These are phyloP conservation scores for Termitomyces sp. DNA, from an alignment of 768 basidiomycete species.

Conservation along the genomic window DNA sequence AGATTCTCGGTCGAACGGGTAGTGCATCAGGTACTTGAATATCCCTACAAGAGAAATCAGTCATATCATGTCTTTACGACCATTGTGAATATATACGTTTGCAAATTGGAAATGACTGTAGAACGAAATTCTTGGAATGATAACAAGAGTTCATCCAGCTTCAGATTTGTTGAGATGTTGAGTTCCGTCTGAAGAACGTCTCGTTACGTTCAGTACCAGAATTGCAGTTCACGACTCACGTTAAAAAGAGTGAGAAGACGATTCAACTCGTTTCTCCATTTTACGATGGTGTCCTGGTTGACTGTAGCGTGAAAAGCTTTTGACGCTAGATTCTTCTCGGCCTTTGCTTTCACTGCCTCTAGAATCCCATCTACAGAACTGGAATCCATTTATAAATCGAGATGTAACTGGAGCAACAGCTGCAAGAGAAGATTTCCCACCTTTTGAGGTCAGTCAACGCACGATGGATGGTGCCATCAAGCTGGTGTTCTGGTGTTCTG, in stretches of 20 bases:
- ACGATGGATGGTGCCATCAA: neutral
- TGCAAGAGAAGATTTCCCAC: neutral
- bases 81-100: no score
- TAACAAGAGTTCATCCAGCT: constrained; percentile 9
- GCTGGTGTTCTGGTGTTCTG: neutral
- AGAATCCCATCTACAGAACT: neutral
- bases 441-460: neutral
- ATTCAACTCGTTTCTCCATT: constrained; percentile 9
- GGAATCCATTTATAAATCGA: neutral
- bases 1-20: no score
- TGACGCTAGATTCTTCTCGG: neutral
- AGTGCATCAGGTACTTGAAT: no score
- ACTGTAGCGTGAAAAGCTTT: constrained; percentile 10
- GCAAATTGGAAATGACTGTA: no score
- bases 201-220: neutral
- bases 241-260: constrained; percentile 8
- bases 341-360: constrained; percentile 1
- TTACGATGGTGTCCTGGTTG: constrained; percentile 9
- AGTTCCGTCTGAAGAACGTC: constrained; percentile 1
- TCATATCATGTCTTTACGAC: no score
- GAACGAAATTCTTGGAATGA: constrained; percentile 6
- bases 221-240: neutral
- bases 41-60: no score
- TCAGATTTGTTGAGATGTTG: constrained; percentile 10
- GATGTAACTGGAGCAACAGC: neutral